These are phyloP conservation scores for Ophiostoma sp. DNA, from an alignment of 2,329 filamentous ascomycete species.

Conservation along the genomic window DNA sequence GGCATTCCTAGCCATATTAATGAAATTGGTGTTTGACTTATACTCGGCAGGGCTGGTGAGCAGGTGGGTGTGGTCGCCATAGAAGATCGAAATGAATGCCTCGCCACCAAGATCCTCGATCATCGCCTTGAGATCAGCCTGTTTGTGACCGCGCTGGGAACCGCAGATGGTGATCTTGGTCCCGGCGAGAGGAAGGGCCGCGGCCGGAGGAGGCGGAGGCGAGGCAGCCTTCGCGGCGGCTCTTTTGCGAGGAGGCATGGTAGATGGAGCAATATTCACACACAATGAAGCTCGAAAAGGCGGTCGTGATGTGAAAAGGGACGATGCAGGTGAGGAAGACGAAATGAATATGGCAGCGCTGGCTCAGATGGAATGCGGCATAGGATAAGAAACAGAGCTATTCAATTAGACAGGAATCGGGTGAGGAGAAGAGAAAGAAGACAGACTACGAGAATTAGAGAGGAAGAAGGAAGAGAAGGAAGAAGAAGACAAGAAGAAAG, in stretches of 20 bases:
- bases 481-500: neutral
- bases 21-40: conserved; percentile 42
- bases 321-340: neutral
- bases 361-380: too few species aligned
- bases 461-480: too few species aligned
- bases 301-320: neutral
- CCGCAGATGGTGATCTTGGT: conserved; percentile 55
- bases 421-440: too few species aligned
- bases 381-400: too few species aligned
- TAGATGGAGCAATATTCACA: neutral
- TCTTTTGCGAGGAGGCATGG: conserved; percentile 23
- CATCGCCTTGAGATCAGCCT: neutral
- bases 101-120: conserved; percentile 1
- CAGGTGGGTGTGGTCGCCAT: neutral
- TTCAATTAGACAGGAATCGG: too few species aligned
- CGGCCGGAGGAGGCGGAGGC: conserved; percentile 27
- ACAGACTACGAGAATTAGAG: too few species aligned
- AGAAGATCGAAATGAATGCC: neutral
- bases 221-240: conserved; percentile 8
- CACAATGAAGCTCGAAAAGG: neutral
- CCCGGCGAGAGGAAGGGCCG: conserved; percentile 37
- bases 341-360: neutral
- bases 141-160: conserved; percentile 7
- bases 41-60: neutral
- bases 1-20: conserved; percentile 35